Evolutionary conservation across 805 yeast species (phyloP), one percentile per base, ranked within the genome.

Genomic region (Pichia paraexigua): DNA sequence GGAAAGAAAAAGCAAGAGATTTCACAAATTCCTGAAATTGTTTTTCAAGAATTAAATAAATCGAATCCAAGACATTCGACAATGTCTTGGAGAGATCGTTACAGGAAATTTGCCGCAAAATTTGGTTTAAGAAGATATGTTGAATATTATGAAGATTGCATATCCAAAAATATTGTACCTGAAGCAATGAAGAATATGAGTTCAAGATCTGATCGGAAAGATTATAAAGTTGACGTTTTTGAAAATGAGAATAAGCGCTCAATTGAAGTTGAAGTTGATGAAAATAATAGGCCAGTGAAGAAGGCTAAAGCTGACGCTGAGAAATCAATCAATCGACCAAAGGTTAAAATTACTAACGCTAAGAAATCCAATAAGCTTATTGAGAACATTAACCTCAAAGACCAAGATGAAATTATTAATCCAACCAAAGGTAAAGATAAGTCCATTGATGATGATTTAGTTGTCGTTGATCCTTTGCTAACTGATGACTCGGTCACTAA

Each of bases 81-180:
- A 45, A 76, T 78, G 60, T 82, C 91, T n/a, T 87, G 92, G 91
- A 79, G 94, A 64, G 94, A 86, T 63, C 74, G 94, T 56, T 86
- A 78, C 63, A 71, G 92, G 57, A 86, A 85, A 65, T 85, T 83
- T 66, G 79, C 84, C 12, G 64, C 77, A 4, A 71, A 72, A n/a
- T 81, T 75, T 60, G 90, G 90, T 30, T 71, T 85, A 51, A 78
- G 76, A 55, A 71, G 72, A 42, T 85, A 79, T 60, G 70, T 80
- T 42, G 60, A 62, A 3, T 80, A 81, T 58, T 83, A 78, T 63
- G 79, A 79, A 32, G 60, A 60, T 1, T 73, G 75, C 55, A 48
- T 61, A 17, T 60, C 59, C 8, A 65, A 68, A 18, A 72, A 71
- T 32, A 60, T 67, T 39, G 62, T 54, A 5, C 85, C 87, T 3